Evolutionary conservation across 768 basidiomycete genomes (phyloP).

Genomic region (Auriscalpium microsporum): DNA sequence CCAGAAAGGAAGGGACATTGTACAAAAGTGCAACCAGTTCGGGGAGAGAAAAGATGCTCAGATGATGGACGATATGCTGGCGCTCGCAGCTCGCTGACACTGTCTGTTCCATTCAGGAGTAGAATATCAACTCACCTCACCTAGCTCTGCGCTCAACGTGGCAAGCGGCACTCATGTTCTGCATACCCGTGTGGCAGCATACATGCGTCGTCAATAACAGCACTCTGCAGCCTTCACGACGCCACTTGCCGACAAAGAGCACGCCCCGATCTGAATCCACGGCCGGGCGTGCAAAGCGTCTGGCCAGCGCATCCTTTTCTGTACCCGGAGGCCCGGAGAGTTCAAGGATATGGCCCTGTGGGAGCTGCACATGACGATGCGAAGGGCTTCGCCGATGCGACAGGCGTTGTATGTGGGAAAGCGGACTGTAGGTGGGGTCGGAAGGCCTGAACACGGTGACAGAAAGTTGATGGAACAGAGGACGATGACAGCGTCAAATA

Average conservation of each 20-base stretch:
- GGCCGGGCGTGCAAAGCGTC: constrained; percentile 41
- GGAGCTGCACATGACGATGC: constrained; percentile 38
- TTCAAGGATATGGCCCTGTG: constrained; percentile 58
- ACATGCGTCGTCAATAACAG: constrained; percentile 4
- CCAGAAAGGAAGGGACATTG: constrained; percentile 40
- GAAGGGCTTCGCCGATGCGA: constrained; percentile 24
- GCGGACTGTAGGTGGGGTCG: too few relatives aligned
- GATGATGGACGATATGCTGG: constrained; percentile 29
- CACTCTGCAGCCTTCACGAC: neutral
- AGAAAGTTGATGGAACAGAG: too few relatives aligned
- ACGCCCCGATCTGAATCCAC: constrained; percentile 41
- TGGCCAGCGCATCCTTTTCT: constrained; percentile 49
- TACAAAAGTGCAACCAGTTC: constrained; percentile 54
- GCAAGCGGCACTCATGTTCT: constrained; percentile 36
- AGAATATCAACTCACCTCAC: neutral
- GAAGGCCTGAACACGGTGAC: too few relatives aligned
- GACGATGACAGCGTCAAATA: too few relatives aligned
- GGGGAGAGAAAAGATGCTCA: constrained; percentile 36
- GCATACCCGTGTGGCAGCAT: constrained; percentile 31
- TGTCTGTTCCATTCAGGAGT: constrained; percentile 2
- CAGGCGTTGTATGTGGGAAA: neutral
- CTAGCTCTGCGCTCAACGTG: constrained; percentile 22
- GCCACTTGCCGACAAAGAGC: constrained; percentile 52
- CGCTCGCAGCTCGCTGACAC: constrained; percentile 1
- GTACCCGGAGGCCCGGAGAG: constrained; percentile 71